A percentile compares a stretch with the other conserved stretches of the same genome.
These are phyloP conservation scores for Monosporascus sp. DNA, from an alignment of 2,329 filamentous ascomycete genomes.

Conservation along the genomic window DNA sequence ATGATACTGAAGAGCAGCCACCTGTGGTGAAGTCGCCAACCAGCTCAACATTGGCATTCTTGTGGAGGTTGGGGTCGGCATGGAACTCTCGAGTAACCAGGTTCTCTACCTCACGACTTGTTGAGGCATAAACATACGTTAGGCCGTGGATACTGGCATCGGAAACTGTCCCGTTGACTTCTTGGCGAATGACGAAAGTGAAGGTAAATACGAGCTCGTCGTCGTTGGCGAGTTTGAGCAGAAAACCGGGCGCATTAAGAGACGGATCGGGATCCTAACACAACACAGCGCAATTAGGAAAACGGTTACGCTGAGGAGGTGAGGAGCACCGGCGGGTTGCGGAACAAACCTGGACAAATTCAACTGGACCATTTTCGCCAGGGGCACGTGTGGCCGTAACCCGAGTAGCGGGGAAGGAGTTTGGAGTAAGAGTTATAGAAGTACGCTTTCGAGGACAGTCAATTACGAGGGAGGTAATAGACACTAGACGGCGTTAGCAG, in stretches of 20 bases:
- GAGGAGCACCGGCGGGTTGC: constrained; percentile 7
- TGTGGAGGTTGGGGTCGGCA: constrained; percentile 94
- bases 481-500: constrained; percentile 54
- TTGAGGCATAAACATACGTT: constrained; percentile 89
- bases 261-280: constrained; percentile 70
- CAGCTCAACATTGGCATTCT: constrained; percentile 90
- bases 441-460: constrained; percentile 74
- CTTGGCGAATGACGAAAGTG: constrained; percentile 72
- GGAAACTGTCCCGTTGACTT: constrained; percentile 44
- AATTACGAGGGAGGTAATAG: constrained; percentile 77
- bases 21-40: constrained; percentile 87
- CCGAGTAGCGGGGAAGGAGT: constrained; percentile 79
- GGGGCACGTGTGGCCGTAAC: constrained; percentile 66
- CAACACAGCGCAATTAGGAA: constrained; percentile 32
- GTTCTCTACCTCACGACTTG: constrained; percentile 82
- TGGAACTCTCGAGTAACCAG: constrained; percentile 93
- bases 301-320: constrained; percentile 7
- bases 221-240: constrained; percentile 82
- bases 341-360: constrained; percentile 79
- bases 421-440: constrained; percentile 74
- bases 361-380: constrained; percentile 71
- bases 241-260: constrained; percentile 59
- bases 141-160: constrained; percentile 84
- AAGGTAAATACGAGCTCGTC: constrained; percentile 93
- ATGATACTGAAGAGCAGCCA: constrained; percentile 78